Base-by-base conservation (phyloP, 225 moss, liverwort and hornwort species). In the Pseudisothecium myosuroides region DNA sequence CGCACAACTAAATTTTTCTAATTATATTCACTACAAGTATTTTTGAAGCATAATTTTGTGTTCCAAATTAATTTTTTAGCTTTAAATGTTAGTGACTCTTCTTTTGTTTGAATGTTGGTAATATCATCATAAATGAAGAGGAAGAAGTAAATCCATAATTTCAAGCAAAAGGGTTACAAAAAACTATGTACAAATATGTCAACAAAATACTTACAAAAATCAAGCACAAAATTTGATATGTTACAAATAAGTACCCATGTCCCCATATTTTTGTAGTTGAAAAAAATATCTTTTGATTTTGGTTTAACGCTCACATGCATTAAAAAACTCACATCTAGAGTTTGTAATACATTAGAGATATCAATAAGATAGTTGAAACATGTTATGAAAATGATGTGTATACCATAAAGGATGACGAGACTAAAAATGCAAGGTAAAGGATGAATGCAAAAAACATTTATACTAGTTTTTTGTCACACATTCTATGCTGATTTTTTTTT, bases 401-500 rank as follows among this genome's bases (percentile, higher is more conserved):
- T 52, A 21, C 1, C 3, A 21, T 50, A 11, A 50, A 50, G 18
- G 34, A 9, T 3, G 1, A 76, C 14, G 2, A 36, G 52, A 52
- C 3, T 22, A 5, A 52, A 36, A 50, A 22, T 1, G 0, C 1
- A 14, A 0, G 7, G 5, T 8, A 52, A 76, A 34, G 1, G 11
- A 1, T 17, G 49, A 49, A 75, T 49, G 6, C 4, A 75, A 49
- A 0, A 47, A 18, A 74, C 0, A 10, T 2, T 47, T 74, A 10
- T 29, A 29, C 11, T 74, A 31, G n/a, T n/a, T 31, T 47, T 47
- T 19, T 49, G 16, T 49, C 4, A 74, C 9, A 19, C 4, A 4
- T 45, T 45, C 7, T 45, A 45, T 45, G 45, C 8, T 45, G 45
- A 45, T 45, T 45, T 45, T 45, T 10, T 28, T 24, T 69, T 23